A percentile compares a stretch with the other conserved stretches of the same genome.
These are phyloP conservation scores for Rhodomyrtus psidioides DNA, from an alignment of 441 rosid species.

Conservation along the genomic window DNA sequence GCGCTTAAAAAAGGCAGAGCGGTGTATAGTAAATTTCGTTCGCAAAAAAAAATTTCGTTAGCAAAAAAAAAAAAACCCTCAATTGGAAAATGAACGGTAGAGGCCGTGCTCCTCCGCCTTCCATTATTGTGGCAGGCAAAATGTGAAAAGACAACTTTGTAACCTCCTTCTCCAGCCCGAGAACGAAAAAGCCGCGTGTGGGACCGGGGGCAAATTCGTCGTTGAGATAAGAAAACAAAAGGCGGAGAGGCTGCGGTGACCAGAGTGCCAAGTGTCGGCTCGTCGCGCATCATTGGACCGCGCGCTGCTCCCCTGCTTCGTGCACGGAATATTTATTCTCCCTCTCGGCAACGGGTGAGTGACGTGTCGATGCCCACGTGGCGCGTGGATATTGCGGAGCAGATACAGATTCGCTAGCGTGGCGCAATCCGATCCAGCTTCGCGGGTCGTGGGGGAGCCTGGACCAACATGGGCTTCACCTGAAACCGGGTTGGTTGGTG, in stretches of 20 bases:
- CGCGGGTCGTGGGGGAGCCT: not conserved
- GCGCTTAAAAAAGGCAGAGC: too few species aligned
- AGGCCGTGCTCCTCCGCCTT: not conserved
- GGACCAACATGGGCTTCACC: constrained; percentile 12
- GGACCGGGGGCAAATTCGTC: not conserved
- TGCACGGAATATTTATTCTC: not conserved
- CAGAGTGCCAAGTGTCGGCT: constrained; percentile 25
- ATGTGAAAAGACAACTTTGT: not conserved
- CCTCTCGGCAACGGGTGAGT: not conserved
- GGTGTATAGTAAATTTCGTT: not conserved
- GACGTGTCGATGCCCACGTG: not conserved
- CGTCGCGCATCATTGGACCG: not conserved
- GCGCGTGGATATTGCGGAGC: not conserved
- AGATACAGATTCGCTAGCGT: constrained; percentile 16
- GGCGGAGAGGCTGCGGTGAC: constrained; percentile 2
- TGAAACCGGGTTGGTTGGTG: not conserved
- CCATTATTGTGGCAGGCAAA: not conserved
- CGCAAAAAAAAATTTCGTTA: not conserved
- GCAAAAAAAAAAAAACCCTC: not conserved
- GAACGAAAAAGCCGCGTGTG: not conserved
- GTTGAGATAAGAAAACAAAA: not conserved
- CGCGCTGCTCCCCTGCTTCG: not conserved
- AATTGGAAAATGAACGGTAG: not conserved
- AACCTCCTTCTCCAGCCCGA: not conserved
- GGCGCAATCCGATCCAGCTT: not conserved